Base-by-base conservation (phyloP, 106 monocot species). In the Chionographis japonica region DNA sequence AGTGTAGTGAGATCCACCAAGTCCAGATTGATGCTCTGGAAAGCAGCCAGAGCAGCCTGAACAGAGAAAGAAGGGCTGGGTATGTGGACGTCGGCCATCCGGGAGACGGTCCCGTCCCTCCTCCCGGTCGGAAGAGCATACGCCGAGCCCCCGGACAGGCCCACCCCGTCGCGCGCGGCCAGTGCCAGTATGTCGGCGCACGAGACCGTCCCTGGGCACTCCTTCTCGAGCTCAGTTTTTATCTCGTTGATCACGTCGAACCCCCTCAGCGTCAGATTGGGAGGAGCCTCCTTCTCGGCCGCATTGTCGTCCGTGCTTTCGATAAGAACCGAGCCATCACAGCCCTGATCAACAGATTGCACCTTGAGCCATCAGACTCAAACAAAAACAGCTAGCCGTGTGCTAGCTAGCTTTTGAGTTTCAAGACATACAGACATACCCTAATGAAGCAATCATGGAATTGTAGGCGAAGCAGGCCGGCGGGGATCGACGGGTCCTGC, bases 391-490 rank as follows among this genome's bases (percentile, higher is more conserved):
- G 27, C 27, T 27, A 27, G 0, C 27, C 27, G 1, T 1, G 1
- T 27, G 27, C 27, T 27, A 27, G 1, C 27, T 27, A 27, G 1
- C 27, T 27, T 27, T 27, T 27, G 27, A 27, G 27, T 27, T 27
- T 27, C 27, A 27, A 56, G 35, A 46, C 4, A 9, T 12, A 40
- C 4, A 9, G 8, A 40, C 62, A 2, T 86, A 78, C 81, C 58
- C 71, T 65, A 37, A 81, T 71, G 57, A 85, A 80, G n/a, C 85
- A 85, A 41, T 84, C 84, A 61, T 84, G 84, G 61, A 84, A 84
- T n/a, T 80, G 68, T 1, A 84, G 63, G 51, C 85, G 74, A 63
- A 75, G 77, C 13, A 85, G 59, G 54, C 67, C 74, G 6, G 78
- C 78, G 8, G 78, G 62, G 16, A 83, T 56, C 2, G 71, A 72